Base-by-base conservation (phyloP, 495 filamentous ascomycete genomes). In the Neurospora tetrasperma region DNA sequence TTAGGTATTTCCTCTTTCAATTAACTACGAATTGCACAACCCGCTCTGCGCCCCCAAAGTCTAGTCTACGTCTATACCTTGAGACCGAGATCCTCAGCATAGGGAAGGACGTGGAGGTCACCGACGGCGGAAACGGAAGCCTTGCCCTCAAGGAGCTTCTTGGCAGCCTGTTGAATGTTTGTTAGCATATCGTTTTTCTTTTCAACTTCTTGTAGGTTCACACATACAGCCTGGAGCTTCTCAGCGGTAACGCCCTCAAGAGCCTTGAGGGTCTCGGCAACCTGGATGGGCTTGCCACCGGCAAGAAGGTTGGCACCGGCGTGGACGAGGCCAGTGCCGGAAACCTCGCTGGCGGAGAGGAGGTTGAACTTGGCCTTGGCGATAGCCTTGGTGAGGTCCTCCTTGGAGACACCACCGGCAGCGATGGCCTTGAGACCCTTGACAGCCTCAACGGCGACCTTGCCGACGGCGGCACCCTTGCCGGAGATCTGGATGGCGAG, bases 331-430 rank as follows among this genome's bases (percentile, higher is more conserved):
- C 92, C 92, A 68, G 90, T 86, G 76, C 93, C 93, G 74, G 90
- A 86, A 77, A 87, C 88, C 85, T 98, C 91, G 69, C 91, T 93
- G 48, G 88, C 89, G 80, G 97, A 94, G 54, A 98, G 86, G 68
- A 94, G 92, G 79, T 90, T 89, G 86, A 97, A 99, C 84, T 97
- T 98, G 75, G 96, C 95, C 77, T 92, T 88, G 27, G 96, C 94
- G 78, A 91, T 87, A 59, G 96, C 96, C 87, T 98, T 98, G 81
- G 91, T 89, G 80, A 98, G 85, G 44, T 94, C 91, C 81, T 99
- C 96, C 76, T 90, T 89, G 79, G 87, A 86, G 72, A 96, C 85
- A 73, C 90, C 84, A 71, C 93, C 93, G 70, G 88, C 88, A 11
- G 91, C 90, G 71, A 95, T 86, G 80, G 86, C 88, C 88, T 95